phyloP scores from a whole-genome alignment of 2,329 filamentous ascomycete genomes.

The Scedosporium boydii region DNA sequence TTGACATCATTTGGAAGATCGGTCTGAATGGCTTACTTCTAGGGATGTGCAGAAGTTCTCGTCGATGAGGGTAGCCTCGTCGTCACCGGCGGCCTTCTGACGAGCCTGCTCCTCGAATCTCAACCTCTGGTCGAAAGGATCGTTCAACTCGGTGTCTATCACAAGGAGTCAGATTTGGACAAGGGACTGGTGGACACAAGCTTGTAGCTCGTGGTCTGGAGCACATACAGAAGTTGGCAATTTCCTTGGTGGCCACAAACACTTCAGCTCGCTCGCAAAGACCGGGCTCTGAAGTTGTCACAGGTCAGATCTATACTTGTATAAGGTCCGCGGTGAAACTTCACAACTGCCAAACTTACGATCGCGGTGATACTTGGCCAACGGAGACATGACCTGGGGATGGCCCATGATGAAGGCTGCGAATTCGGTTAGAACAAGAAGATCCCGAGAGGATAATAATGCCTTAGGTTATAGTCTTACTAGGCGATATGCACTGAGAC shows the following conservation, averaged over 20 bases:
- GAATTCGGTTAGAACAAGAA: not conserved
- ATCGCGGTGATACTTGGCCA: slow-evolving; percentile 86
- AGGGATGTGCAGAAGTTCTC: slow-evolving; percentile 89
- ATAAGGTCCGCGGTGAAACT: not conserved
- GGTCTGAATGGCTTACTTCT: slow-evolving; percentile 36
- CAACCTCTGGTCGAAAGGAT: slow-evolving; percentile 87
- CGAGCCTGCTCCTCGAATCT: slow-evolving; percentile 82
- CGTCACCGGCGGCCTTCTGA: slow-evolving; percentile 94
- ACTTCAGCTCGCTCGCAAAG: slow-evolving; percentile 96
- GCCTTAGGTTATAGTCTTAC: not conserved
- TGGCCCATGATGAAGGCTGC: slow-evolving; percentile 75
- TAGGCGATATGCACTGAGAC: slow-evolving; percentile 86
- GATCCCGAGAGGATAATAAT: too few species aligned
- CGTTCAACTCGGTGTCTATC: slow-evolving; percentile 74
- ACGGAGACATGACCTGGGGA: slow-evolving; percentile 49
- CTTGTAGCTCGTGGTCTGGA: slow-evolving; percentile 35
- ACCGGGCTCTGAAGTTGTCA: slow-evolving; percentile 38
- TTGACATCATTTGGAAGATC: not conserved
- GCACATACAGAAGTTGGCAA: slow-evolving; percentile 52
- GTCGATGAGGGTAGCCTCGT: slow-evolving; percentile 92
- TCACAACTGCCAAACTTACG: not conserved
- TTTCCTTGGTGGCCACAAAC: slow-evolving; percentile 72
- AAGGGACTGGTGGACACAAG: not conserved
- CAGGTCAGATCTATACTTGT: not conserved
- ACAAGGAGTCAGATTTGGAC: not conserved